Base-by-base conservation (phyloP, 2,329 filamentous ascomycete genomes). In the Torrubiella hemipterigena region DNA sequence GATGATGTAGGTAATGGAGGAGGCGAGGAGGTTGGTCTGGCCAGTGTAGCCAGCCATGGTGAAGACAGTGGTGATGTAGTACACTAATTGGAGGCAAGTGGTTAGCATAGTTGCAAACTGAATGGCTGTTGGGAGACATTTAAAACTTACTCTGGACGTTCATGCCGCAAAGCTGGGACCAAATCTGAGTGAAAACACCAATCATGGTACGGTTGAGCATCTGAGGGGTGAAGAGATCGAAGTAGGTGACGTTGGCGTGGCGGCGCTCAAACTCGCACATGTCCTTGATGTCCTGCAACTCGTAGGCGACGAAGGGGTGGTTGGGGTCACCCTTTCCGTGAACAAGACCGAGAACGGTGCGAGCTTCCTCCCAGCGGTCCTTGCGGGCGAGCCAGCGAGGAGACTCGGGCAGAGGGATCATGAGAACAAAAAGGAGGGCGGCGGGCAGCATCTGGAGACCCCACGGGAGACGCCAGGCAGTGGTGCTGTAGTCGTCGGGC, bases 181-280 rank as follows among this genome's bases (percentile, higher is more conserved):
- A 73, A 12, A 72, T 61, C 47, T 73, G 69, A 0, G 63, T 67
- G 15, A 59, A 63, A 11, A 68, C 51, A 4, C 61, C 68, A 30
- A 62, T 67, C 3, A 67, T 24, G 2, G 68, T 72, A 4, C 69
- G 57, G 44, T 63, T 61, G 49, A 69, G 57, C 48, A 70, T 60
- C 74, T 78, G 22, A 73, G 81, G 80, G 42, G 67, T 70, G 56
- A 91, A 69, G 1, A 91, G 67, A 47, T 89, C 81, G 3, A 76
- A 42, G 48, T 81, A 84, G 7, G 71, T 73, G 14, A 82, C 77
- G 40, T 85, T 67, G 11, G 73, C 60, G 48, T 83, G 80, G 17
- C 65, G 59, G 13, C 73, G 67, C 53, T 91, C 82, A 39, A 87
- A 81, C 30, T 83, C 77, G 43, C 79, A 71, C 52, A 76, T 77